Evolutionary conservation across 2,329 filamentous ascomycete species (phyloP), one percentile per base, ranked within the genome.

Genomic region (Blastomyces silverae): DNA sequence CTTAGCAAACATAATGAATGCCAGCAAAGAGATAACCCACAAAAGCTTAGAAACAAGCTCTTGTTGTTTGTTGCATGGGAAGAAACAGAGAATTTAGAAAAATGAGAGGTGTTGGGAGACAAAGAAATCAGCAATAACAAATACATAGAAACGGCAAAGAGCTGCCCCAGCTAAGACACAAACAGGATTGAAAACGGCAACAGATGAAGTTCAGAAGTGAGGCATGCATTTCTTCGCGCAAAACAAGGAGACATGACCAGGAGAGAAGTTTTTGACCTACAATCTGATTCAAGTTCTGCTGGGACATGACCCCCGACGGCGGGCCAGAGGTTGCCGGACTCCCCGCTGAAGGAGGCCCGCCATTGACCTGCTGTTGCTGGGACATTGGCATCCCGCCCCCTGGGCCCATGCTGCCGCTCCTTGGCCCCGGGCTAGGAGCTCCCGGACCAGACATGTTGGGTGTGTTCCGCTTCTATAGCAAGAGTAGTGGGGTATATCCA

Each of bases 271-370:
- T 52, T 61, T 61, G 57, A 82, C 92, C 84, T 84, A 97, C 93
- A 77, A 97, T 97, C 71, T 96, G 92, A 72, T 97, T 97, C 1
- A 97, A 78, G 73, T 97, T 96, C 72, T 95, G 91, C 68, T 93
- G 91, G 1, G 89, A 91, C 78, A 91, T 87, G 17, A 74, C 74
- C 52, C 75, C 75, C 63, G 73, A 74, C 11, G 74, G 72, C 5
- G 74, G 72, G 42, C 72, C 73, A 31, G 73, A 67, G n/a, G 74
- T 71, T 5, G 76, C 77, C 59, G 80, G 74, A 65, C 81, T 76
- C 70, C 77, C 67, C 65, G 76, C 72, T 67, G 80, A 76, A 66
- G 82, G 77, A 66, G 82, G 77, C 66, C 81, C 78, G 53, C 78
- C 79, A 68, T 79, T 76, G 64, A 78, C 75, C 67, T 81, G 80